These are phyloP conservation scores for Macrophomina pseudophaseolina DNA, from an alignment of 2,329 filamentous ascomycete species.

Conservation along the genomic window DNA sequence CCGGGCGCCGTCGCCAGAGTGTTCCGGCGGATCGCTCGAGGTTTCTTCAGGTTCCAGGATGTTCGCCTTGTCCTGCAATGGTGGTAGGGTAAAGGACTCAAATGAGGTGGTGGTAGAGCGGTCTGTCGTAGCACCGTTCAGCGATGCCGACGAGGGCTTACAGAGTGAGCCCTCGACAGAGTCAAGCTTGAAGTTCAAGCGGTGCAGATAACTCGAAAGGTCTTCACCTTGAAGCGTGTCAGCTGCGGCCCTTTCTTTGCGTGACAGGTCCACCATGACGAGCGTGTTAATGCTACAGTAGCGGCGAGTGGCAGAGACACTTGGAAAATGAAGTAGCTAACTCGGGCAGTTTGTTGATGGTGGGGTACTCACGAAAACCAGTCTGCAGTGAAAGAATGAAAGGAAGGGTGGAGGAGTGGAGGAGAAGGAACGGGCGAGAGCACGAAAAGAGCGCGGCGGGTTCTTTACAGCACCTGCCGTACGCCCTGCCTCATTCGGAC, in stretches of 20 bases:
- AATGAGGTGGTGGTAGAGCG: background rate
- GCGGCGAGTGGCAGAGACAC: background rate
- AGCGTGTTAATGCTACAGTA: too few relatives aligned
- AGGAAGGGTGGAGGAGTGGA: background rate
- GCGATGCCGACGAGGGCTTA: background rate
- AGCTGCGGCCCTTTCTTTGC: background rate
- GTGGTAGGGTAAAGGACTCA: background rate
- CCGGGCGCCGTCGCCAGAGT: background rate
- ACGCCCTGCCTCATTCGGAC: background rate
- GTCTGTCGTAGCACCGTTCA: background rate
- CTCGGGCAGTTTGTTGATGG: background rate
- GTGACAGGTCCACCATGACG: background rate
- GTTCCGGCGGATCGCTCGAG: background rate
- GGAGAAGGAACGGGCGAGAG: background rate
- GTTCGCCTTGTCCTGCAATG: slow-evolving; percentile 2
- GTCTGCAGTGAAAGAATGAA: background rate
- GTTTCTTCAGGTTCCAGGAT: background rate
- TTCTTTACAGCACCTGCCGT: background rate
- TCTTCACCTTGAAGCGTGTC: slow-evolving; percentile 7
- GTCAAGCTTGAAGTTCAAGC: slow-evolving; percentile 23
- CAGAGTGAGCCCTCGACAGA: background rate
- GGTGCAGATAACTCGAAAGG: slow-evolving; percentile 13
- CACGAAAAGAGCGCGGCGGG: background rate
- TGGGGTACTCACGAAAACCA: background rate
- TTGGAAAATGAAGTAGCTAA: background rate